A percentile compares a stretch with the other conserved stretches of the same genome.
Conservation (phyloP, 192 early-diverging fungal genomes). For the Mortierella claussenii region DNA sequence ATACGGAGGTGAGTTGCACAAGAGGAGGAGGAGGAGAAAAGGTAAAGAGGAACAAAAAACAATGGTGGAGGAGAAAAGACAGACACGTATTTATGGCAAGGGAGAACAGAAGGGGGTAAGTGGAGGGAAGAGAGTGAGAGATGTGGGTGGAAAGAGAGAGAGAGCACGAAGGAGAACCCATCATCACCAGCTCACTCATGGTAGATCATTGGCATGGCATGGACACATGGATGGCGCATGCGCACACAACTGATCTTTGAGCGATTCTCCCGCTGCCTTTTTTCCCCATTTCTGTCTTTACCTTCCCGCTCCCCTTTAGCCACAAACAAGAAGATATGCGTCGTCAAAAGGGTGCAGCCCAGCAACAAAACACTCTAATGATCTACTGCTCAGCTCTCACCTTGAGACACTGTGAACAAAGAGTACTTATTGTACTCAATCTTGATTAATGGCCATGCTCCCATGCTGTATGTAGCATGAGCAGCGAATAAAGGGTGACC, state of each 20-base stretch:
- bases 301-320: background rate
- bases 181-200: background rate
- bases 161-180: background rate
- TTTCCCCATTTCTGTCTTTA: background rate
- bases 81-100: background rate
- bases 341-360: too few species aligned
- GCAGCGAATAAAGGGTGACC: conserved; percentile 1
- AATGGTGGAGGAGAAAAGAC: background rate
- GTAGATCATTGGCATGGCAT: background rate
- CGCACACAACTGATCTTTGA: background rate
- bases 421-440: background rate
- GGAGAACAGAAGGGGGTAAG: background rate
- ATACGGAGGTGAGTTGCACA: too few species aligned
- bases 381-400: conserved; percentile 11
- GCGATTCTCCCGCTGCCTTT: conserved; percentile 4
- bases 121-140: conserved; percentile 1
- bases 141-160: background rate
- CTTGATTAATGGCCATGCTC: background rate
- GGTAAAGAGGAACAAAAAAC: background rate
- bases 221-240: background rate
- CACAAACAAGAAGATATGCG: background rate
- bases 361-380: background rate
- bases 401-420: too few species aligned
- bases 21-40: background rate
- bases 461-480: background rate